phyloP scores from a whole-genome alignment of 768 basidiomycete species.

The Amanita pseudoporphyria region DNA sequence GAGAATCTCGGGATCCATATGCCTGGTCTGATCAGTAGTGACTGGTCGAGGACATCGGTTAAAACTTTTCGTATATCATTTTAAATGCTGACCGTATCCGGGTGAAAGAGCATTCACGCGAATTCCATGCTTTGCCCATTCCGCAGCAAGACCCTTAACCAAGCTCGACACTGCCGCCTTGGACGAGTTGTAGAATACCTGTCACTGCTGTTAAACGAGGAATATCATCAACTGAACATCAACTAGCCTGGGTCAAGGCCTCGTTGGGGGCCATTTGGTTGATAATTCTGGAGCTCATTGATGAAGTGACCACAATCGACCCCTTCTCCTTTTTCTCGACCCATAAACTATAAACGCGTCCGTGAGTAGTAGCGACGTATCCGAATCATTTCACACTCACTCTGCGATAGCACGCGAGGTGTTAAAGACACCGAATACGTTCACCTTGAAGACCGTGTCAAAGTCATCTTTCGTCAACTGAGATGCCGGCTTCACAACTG shows the following conservation, averaged over 20 bases:
- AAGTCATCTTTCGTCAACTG: conserved; percentile 50
- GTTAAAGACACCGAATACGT: conserved; percentile 62
- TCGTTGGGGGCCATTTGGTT: conserved; percentile 36
- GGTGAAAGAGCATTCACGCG: conserved; percentile 55
- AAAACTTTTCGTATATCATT: neutral
- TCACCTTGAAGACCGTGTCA: conserved; percentile 41
- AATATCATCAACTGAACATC: neutral
- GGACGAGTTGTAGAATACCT: conserved; percentile 55
- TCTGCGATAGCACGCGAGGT: conserved; percentile 47
- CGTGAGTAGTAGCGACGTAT: neutral
- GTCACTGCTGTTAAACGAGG: conserved; percentile 13
- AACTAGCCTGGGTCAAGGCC: conserved; percentile 40
- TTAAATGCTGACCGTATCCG: conserved; percentile 37
- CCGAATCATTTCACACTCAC: conserved; percentile 18
- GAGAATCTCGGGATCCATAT: conserved; percentile 41
- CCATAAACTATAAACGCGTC: conserved; percentile 31
- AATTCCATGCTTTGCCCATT: conserved; percentile 47
- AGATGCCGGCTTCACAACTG: conserved; percentile 51
- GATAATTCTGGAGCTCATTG: conserved; percentile 61
- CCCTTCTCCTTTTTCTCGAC: conserved; percentile 24
- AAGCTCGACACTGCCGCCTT: conserved; percentile 43
- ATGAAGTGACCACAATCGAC: conserved; percentile 55
- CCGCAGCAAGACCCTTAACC: conserved; percentile 47
- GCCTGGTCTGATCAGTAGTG: conserved; percentile 46
- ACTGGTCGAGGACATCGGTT: conserved; percentile 22